These are phyloP conservation scores for Acanthochlamys bracteata DNA, from an alignment of 106 monocot species.

Conservation along the genomic window DNA sequence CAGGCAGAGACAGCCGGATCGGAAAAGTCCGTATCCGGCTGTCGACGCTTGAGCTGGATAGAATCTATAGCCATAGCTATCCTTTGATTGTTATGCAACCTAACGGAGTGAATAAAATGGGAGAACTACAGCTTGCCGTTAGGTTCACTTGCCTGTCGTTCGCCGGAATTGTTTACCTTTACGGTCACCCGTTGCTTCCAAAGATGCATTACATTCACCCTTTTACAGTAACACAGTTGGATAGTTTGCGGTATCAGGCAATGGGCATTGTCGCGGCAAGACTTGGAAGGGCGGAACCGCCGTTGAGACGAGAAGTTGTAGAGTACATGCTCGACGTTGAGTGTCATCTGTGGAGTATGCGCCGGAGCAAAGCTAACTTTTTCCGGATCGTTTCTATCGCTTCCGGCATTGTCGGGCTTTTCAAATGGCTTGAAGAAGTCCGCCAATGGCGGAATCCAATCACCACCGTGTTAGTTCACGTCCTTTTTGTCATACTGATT, in stretches of 20 bases:
- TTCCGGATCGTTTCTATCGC: constrained; percentile 7
- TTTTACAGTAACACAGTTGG: constrained; percentile 1
- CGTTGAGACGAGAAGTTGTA: constrained; percentile 9
- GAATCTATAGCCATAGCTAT: constrained; percentile 10
- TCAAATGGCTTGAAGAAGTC: constrained; percentile 9
- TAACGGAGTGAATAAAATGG: constrained; percentile 16
- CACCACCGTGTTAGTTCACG: constrained; percentile 16
- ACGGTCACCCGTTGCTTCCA: constrained; percentile 10
- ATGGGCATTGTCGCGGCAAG: constrained; percentile 10
- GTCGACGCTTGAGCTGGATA: constrained; percentile 15
- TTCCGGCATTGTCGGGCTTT: not conserved
- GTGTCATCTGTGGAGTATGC: constrained; percentile 17
- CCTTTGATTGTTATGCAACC: constrained; percentile 9
- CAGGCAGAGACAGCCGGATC: constrained; percentile 1
- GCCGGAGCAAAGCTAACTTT: constrained; percentile 23
- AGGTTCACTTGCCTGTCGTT: constrained; percentile 12
- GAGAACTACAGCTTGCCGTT: constrained; percentile 11
- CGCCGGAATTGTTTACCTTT: constrained; percentile 4
- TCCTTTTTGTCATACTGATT: constrained; percentile 10
- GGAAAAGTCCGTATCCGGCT: constrained; percentile 19
- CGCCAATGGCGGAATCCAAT: constrained; percentile 12
- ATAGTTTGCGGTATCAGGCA: constrained; percentile 12
- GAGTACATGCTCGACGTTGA: constrained; percentile 21
- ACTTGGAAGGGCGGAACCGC: constrained; percentile 13
- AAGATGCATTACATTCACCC: constrained; percentile 18